phyloP scores from a whole-genome alignment of 129 eudicot species.

The Helichrysum umbraculigerum region DNA sequence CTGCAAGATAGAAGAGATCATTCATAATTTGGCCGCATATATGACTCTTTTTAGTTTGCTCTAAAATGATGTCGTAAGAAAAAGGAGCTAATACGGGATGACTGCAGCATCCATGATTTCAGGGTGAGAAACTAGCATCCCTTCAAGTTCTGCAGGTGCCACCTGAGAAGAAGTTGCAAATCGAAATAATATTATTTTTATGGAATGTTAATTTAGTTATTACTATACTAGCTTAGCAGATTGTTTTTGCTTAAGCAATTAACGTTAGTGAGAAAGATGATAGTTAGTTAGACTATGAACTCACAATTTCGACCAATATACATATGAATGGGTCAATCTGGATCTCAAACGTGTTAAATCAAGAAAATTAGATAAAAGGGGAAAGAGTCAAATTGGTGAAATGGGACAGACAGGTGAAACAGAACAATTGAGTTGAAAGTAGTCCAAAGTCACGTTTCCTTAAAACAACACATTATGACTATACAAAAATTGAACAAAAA shows the following conservation, averaged over 20 bases:
- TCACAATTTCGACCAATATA: background rate
- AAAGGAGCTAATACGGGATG: slow-evolving; percentile 55
- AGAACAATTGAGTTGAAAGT: background rate
- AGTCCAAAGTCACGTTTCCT: background rate
- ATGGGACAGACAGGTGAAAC: background rate
- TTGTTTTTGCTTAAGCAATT: background rate
- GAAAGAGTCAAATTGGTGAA: background rate
- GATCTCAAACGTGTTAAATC: slow-evolving; percentile 2
- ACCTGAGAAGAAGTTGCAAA: slow-evolving; percentile 49
- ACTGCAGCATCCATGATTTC: slow-evolving; percentile 92
- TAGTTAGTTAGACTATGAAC: background rate
- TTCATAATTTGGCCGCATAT: background rate
- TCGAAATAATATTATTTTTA: background rate
- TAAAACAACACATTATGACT: background rate
- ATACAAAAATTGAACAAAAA: background rate
- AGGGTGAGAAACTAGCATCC: slow-evolving; percentile 70
- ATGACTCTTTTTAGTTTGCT: background rate
- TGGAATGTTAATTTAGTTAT: background rate
- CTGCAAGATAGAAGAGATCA: slow-evolving; percentile 20
- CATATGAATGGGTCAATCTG: background rate
- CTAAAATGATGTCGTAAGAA: background rate
- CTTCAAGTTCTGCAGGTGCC: slow-evolving; percentile 99
- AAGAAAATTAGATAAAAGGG: background rate
- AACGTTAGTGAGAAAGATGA: background rate
- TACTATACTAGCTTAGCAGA: background rate